These are phyloP conservation scores for Lagerstroemia speciosa DNA, from an alignment of 345 rosid species.

Conservation along the genomic window DNA sequence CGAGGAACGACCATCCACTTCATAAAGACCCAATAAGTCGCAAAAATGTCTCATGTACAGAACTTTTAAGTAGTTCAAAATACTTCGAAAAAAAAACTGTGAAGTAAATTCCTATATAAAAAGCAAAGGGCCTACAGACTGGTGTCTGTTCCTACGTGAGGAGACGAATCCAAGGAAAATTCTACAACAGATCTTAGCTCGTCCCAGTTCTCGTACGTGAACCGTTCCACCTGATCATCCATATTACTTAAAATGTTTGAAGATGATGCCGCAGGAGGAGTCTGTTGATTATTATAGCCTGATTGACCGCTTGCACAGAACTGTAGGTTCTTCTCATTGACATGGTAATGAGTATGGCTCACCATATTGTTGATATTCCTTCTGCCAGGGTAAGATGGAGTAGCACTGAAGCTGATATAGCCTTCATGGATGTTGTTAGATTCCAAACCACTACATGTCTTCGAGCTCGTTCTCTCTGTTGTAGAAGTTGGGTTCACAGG, in stretches of 20 bases:
- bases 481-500: constrained; percentile 22
- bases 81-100: no score
- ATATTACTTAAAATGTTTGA: constrained; percentile 7
- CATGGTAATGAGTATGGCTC: neutral
- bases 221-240: no score
- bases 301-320: neutral
- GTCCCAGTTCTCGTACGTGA: no score
- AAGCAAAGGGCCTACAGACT: no score
- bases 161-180: no score
- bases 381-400: constrained; percentile 6
- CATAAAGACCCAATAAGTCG: no score
- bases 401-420: constrained; percentile 39
- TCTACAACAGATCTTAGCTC: no score
- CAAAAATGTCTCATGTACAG: no score
- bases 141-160: no score
- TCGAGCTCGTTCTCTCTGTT: constrained; percentile 13
- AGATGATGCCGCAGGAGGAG: constrained; percentile 27
- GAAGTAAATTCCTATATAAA: no score
- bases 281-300: constrained; percentile 11
- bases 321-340: constrained; percentile 1
- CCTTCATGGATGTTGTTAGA: constrained; percentile 15
- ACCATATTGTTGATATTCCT: constrained; percentile 18
- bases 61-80: no score
- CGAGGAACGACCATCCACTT: no score
- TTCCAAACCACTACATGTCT: constrained; percentile 7